These are phyloP conservation scores for Aspergillus nanangensis DNA, from an alignment of 495 filamentous ascomycete genomes.

Conservation along the genomic window DNA sequence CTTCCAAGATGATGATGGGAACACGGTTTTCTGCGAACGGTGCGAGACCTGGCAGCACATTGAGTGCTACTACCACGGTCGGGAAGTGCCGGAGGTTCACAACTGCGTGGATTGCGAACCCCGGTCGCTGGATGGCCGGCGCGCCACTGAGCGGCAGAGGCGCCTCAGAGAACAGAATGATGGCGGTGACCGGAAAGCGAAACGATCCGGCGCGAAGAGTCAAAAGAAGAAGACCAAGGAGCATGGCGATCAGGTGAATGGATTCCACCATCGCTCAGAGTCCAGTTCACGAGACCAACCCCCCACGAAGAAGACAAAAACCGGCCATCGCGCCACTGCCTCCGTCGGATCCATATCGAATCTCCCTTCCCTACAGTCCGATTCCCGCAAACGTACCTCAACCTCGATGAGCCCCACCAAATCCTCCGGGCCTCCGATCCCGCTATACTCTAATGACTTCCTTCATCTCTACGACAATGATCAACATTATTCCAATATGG, in stretches of 20 bases:
- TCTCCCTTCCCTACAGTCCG: slow-evolving; percentile 27
- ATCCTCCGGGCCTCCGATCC: slow-evolving; percentile 39
- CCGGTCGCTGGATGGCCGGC: slow-evolving; percentile 61
- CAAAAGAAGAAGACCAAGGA: slow-evolving; percentile 70
- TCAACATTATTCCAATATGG: slow-evolving; percentile 42
- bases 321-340: slow-evolving; percentile 63
- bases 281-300: slow-evolving; percentile 51
- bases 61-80: slow-evolving; percentile 82
- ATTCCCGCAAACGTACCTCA: slow-evolving; percentile 52
- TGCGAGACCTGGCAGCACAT: slow-evolving; percentile 99
- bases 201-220: slow-evolving; percentile 63
- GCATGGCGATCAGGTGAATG: slow-evolving; percentile 32
- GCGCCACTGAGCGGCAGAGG: slow-evolving; percentile 64
- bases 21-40: slow-evolving; percentile 90
- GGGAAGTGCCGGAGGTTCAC: slow-evolving; percentile 74
- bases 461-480: slow-evolving; percentile 64
- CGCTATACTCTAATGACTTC: slow-evolving; percentile 66
- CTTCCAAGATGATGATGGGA: slow-evolving; percentile 91
- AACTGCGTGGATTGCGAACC: slow-evolving; percentile 84
- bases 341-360: slow-evolving; percentile 59
- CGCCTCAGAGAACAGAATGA: slow-evolving; percentile 58
- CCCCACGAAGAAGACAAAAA: slow-evolving; percentile 70
- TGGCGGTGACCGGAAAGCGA: slow-evolving; percentile 56
- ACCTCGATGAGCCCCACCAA: slow-evolving; percentile 51
- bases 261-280: slow-evolving; percentile 44